phyloP scores from a whole-genome alignment of 805 yeast species.

The Lipomyces oligophaga region DNA sequence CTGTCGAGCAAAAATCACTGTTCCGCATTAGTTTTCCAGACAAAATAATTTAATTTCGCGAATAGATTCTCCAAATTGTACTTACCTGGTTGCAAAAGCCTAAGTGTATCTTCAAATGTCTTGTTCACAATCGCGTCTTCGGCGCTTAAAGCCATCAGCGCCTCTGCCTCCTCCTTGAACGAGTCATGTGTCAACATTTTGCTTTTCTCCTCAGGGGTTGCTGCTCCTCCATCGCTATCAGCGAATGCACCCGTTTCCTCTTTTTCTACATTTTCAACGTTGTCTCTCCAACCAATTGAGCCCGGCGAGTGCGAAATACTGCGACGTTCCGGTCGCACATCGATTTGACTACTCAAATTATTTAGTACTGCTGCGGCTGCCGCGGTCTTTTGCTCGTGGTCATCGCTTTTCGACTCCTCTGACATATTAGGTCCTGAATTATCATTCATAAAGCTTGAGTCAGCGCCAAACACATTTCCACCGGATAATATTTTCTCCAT shows the following conservation, averaged over 20 bases:
- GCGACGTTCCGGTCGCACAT: too few species aligned
- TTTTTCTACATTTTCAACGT: not conserved
- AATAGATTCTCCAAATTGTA: not conserved
- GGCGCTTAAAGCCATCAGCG: not conserved
- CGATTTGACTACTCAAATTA: constrained; percentile 5
- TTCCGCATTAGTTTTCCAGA: not conserved
- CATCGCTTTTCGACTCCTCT: not conserved
- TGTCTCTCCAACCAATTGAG: too few species aligned
- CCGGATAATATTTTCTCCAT: constrained; percentile 24
- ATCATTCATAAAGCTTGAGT: not conserved
- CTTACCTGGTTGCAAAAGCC: constrained; percentile 5
- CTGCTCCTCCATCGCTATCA: not conserved
- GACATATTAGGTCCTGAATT: too few species aligned
- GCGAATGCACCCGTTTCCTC: not conserved
- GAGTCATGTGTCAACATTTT: not conserved
- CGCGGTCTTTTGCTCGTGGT: constrained; percentile 17
- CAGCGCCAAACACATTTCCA: too few species aligned
- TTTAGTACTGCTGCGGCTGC: constrained; percentile 10
- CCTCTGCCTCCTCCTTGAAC: not conserved
- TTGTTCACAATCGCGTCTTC: not conserved
- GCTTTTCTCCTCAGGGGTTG: not conserved
- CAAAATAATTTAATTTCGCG: too few species aligned
- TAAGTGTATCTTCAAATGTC: not conserved
- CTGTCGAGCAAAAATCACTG: constrained; percentile 7
- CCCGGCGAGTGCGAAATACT: too few species aligned